Percentiles rank a stretch among this genome's conserved stretches.
Conservation (phyloP, 805 yeast species). For the Nakazawaea pomicola region DNA sequence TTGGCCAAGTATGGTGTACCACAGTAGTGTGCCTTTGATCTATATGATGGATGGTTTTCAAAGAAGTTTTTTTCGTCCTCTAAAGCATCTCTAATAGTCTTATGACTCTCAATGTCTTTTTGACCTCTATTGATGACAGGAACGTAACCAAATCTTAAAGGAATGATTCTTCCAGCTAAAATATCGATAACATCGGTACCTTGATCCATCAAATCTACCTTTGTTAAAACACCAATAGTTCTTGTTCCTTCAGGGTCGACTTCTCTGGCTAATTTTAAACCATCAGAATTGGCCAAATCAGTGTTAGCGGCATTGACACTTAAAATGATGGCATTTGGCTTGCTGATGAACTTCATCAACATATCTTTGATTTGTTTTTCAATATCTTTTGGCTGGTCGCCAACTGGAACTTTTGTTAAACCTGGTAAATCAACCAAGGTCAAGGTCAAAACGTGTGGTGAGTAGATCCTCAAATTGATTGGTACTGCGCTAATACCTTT, state of each 20-base stretch:
- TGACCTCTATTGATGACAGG: constrained; percentile 98
- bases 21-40: constrained; percentile 91
- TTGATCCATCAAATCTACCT: constrained; percentile 94
- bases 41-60: constrained; percentile 85
- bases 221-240: constrained; percentile 95
- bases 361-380: constrained; percentile 91
- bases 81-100: constrained; percentile 84
- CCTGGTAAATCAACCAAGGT: constrained; percentile 97
- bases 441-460: constrained; percentile 90
- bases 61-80: constrained; percentile 76
- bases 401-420: constrained; percentile 96
- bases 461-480: constrained; percentile 85
- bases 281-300: constrained; percentile 95
- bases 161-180: constrained; percentile 91
- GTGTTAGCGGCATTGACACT: constrained; percentile 97
- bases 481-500: constrained; percentile 92
- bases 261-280: constrained; percentile 92
- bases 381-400: constrained; percentile 97
- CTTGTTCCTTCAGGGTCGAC: constrained; percentile 96
- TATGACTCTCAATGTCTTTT: constrained; percentile 85
- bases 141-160: constrained; percentile 90
- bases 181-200: constrained; percentile 97
- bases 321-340: constrained; percentile 90
- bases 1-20: constrained; percentile 98
- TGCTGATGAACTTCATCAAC: constrained; percentile 88